A percentile compares a stretch with the other conserved stretches of the same genome.
Evolutionary conservation across 331 rosid species (phyloP).

Genomic region (Quercus lobata): DNA sequence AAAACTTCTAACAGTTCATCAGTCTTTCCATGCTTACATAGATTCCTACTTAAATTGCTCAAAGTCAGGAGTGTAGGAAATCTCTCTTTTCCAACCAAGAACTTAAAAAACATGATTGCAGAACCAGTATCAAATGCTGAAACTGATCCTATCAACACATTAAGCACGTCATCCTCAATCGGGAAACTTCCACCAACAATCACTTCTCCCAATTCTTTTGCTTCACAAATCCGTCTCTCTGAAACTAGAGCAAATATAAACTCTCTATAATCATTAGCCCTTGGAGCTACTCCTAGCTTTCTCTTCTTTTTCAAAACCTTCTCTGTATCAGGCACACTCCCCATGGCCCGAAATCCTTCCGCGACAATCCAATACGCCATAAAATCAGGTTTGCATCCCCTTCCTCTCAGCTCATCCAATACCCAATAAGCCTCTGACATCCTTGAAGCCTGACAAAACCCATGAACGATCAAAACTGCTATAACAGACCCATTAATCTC

Average conservation of each 20-base stretch:
- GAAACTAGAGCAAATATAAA: conserved; percentile 56
- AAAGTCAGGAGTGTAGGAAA: conserved; percentile 57
- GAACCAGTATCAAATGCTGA: conserved; percentile 50
- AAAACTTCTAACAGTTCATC: conserved; percentile 68
- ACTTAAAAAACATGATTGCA: conserved; percentile 57
- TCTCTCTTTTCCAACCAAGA: conserved; percentile 66
- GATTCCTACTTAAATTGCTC: conserved; percentile 61
- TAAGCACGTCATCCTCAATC: conserved; percentile 71
- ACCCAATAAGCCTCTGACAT: conserved; percentile 54
- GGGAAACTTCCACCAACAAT: conserved; percentile 69
- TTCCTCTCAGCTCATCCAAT: conserved; percentile 61
- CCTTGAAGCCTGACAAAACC: conserved; percentile 57
- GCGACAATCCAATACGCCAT: conserved; percentile 85
- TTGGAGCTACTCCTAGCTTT: conserved; percentile 88
- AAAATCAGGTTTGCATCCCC: conserved; percentile 88
- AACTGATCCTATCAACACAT: conserved; percentile 67
- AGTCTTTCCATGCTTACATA: conserved; percentile 48
- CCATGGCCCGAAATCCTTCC: conserved; percentile 38
- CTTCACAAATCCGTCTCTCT: conserved; percentile 52
- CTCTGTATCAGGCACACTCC: conserved; percentile 56
- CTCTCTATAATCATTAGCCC: conserved; percentile 59
- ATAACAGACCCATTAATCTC: conserved; percentile 68
- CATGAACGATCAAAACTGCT: conserved; percentile 61
- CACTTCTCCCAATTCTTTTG: conserved; percentile 71
- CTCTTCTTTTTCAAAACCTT: conserved; percentile 87